Conservation (phyloP, 495 filamentous ascomycete species). For the Zalerion maritima region DNA sequence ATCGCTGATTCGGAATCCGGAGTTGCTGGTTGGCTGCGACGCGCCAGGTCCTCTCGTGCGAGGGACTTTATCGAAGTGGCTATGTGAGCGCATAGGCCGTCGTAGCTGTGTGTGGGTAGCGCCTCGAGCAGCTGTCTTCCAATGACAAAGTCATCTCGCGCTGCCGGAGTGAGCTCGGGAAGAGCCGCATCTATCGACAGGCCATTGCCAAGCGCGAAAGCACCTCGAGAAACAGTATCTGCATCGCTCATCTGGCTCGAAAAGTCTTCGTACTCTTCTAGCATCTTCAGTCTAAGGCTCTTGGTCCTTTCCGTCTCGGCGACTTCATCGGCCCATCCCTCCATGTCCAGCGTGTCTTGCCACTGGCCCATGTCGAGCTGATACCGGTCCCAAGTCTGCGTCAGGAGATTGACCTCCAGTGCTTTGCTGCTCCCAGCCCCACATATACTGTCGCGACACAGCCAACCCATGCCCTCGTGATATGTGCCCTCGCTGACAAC, state of each 20-base stretch:
- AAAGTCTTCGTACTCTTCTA: slow-evolving; percentile 21
- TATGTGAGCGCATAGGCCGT: slow-evolving; percentile 10
- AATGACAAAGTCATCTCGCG: slow-evolving; percentile 48
- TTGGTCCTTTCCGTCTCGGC: slow-evolving; percentile 6
- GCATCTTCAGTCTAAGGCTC: slow-evolving; percentile 9
- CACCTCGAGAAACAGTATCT: slow-evolving; percentile 27
- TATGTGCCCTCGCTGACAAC: slow-evolving; percentile 79
- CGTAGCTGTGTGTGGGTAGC: slow-evolving; percentile 11
- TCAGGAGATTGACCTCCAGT: slow-evolving; percentile 27
- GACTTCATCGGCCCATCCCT: slow-evolving; percentile 15
- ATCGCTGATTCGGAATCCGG: slow-evolving; percentile 2
- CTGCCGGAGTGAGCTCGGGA: slow-evolving; percentile 42
- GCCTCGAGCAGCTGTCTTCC: slow-evolving; percentile 47
- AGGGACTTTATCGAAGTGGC: slow-evolving; percentile 21
- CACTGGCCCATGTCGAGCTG: slow-evolving; percentile 34
- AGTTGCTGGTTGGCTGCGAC: slow-evolving; percentile 3
- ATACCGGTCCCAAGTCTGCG: slow-evolving; percentile 43
- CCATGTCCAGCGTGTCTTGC: slow-evolving; percentile 17
- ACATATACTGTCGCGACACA: slow-evolving; percentile 42
- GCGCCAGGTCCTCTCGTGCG: slow-evolving; percentile 16
- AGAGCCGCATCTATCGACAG: slow-evolving; percentile 45
- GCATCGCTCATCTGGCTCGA: slow-evolving; percentile 32
- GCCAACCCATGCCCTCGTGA: slow-evolving; percentile 59
- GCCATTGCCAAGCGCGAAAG: slow-evolving; percentile 24
- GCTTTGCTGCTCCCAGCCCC: slow-evolving; percentile 6